Conservation (phyloP, 352 stramenopile genomes). For the Blastocystis sp. region DNA sequence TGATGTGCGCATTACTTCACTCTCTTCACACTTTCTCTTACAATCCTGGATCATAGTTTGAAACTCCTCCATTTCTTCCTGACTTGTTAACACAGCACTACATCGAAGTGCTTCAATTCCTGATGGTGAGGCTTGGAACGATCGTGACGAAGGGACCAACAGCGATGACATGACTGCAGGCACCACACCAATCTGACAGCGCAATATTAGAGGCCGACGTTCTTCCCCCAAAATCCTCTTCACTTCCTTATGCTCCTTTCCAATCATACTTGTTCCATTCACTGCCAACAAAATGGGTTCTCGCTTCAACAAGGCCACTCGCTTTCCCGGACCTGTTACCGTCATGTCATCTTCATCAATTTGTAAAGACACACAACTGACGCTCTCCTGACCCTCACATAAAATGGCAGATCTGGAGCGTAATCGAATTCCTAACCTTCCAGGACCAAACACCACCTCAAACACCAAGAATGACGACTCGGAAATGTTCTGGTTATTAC, state of each 20-base stretch:
- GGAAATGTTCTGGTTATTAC: neutral
- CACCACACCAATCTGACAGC: constrained; percentile 34
- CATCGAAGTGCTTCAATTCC: neutral
- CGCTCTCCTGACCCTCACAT: neutral
- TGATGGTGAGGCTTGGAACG: neutral
- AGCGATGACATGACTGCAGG: neutral
- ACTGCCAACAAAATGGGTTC: neutral
- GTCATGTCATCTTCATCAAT: neutral
- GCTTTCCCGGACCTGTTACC: neutral
- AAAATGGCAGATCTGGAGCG: neutral
- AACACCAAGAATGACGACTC: constrained; percentile 11
- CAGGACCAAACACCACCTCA: constrained; percentile 50
- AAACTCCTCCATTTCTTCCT: too few species aligned
- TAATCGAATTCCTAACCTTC: constrained; percentile 13
- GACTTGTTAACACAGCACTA: too few species aligned
- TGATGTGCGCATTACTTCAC: neutral
- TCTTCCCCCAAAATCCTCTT: neutral
- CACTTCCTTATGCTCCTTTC: constrained; percentile 7
- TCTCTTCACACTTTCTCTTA: too few species aligned
- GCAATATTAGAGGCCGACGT: neutral
- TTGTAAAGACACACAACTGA: neutral
- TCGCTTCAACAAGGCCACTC: constrained; percentile 14
- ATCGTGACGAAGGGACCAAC: neutral
- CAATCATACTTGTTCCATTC: constrained; percentile 16
- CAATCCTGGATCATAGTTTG: too few species aligned